phyloP scores from a whole-genome alignment of 2,329 filamentous ascomycete species.

The Epichloe sylvatica region DNA sequence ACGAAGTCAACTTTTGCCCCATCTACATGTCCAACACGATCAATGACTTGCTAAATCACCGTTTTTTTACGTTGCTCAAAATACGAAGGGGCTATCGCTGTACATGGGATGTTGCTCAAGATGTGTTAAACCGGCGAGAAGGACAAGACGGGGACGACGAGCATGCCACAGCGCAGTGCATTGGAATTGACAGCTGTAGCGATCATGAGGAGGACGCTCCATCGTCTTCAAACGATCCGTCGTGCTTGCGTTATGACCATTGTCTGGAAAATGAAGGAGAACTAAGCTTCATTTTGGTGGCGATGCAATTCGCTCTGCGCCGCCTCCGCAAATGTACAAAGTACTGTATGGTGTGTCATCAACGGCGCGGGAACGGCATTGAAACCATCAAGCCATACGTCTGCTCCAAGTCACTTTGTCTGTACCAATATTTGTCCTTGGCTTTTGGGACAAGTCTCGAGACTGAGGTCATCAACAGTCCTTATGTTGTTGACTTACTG shows the following conservation, averaged over 20 bases:
- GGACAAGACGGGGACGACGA: background rate
- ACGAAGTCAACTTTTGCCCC: slow-evolving; percentile 17
- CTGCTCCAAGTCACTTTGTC: slow-evolving; percentile 59
- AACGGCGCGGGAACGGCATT: slow-evolving; percentile 48
- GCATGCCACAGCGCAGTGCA: background rate
- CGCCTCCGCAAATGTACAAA: slow-evolving; percentile 71
- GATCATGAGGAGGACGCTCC: background rate
- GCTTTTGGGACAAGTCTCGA: slow-evolving; percentile 77
- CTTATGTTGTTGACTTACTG: slow-evolving; percentile 71
- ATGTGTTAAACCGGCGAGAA: slow-evolving; percentile 3
- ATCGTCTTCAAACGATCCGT: slow-evolving; percentile 4
- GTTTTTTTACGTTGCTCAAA: slow-evolving; percentile 48
- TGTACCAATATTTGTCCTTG: slow-evolving; percentile 80
- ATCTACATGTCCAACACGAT: slow-evolving; percentile 62
- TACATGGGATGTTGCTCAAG: slow-evolving; percentile 41
- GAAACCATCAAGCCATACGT: slow-evolving; percentile 66
- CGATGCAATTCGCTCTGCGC: slow-evolving; percentile 63
- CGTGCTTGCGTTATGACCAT: slow-evolving; percentile 17
- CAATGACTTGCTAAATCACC: slow-evolving; percentile 43
- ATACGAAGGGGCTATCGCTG: slow-evolving; percentile 38
- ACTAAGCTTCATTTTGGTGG: slow-evolving; percentile 39
- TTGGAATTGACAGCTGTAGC: background rate
- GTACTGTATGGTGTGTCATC: slow-evolving; percentile 77
- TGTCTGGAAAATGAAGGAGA: slow-evolving; percentile 16
- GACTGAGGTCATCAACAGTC: slow-evolving; percentile 66